Conservation (phyloP, 2,329 filamentous ascomycete species). For the Calycina herbarum region DNA sequence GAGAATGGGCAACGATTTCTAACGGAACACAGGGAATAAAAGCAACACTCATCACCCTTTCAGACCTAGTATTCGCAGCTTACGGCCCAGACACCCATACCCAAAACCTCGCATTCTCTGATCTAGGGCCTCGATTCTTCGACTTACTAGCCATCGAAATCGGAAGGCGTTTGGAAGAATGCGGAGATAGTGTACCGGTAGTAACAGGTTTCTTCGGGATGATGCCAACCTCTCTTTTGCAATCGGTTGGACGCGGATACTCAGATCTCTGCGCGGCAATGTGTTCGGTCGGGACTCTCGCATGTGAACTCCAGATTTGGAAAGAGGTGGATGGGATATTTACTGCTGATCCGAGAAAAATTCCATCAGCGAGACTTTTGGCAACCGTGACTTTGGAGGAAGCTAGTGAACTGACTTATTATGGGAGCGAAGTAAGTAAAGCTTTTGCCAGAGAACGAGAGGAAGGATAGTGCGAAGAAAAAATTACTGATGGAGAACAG, state of each 20-base stretch:
- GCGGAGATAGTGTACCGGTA: slow-evolving; percentile 15
- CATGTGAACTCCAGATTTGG: slow-evolving; percentile 69
- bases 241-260: slow-evolving; percentile 67
- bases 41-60: slow-evolving; percentile 13
- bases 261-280: slow-evolving; percentile 71
- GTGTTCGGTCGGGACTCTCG: slow-evolving; percentile 63
- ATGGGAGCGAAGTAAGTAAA: slow-evolving; percentile 41
- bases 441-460: not conserved
- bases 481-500: slow-evolving; percentile 38
- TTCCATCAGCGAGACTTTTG: slow-evolving; percentile 62
- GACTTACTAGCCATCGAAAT: slow-evolving; percentile 11
- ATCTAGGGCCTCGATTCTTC: slow-evolving; percentile 16
- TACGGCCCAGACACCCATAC: slow-evolving; percentile 7
- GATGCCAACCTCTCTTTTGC: slow-evolving; percentile 64
- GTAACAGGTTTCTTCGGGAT: slow-evolving; percentile 63
- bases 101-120: slow-evolving; percentile 15
- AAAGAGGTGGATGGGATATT: slow-evolving; percentile 76
- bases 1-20: not conserved
- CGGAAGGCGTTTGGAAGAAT: slow-evolving; percentile 10
- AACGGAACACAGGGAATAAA: slow-evolving; percentile 15
- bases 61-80: slow-evolving; percentile 14
- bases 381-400: slow-evolving; percentile 62
- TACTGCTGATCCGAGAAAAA: slow-evolving; percentile 68
- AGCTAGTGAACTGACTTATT: slow-evolving; percentile 64
- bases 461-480: too few species aligned